Evolutionary conservation across 148 eudicot species (phyloP).

Genomic region (Rhododendron mucronatum): DNA sequence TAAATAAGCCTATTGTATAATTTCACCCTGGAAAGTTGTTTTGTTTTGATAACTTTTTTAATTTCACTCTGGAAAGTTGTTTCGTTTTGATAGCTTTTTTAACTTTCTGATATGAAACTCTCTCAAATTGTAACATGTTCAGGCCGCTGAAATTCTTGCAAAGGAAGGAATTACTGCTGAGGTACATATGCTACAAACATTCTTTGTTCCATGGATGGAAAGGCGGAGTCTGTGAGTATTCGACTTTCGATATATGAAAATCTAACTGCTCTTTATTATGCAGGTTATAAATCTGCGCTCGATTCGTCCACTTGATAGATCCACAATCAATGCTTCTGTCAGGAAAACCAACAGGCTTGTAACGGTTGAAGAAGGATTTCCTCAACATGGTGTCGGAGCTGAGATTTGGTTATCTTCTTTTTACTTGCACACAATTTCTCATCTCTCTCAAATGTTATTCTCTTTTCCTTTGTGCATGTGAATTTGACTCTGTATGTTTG

Average conservation of each 20-base stretch:
- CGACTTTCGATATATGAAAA: background rate
- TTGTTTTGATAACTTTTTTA: background rate
- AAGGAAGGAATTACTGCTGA: slow-evolving; percentile 94
- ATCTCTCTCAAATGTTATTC: background rate
- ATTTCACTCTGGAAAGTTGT: background rate
- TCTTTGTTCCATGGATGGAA: background rate
- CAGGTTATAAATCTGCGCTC: slow-evolving; percentile 90
- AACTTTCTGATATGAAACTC: background rate
- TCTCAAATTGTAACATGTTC: slow-evolving; percentile 1
- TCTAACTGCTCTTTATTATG: background rate
- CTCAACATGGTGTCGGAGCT: slow-evolving; percentile 95
- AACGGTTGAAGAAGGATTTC: slow-evolving; percentile 87
- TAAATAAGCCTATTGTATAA: too few species aligned
- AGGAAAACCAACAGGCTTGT: slow-evolving; percentile 86
- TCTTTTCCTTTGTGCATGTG: background rate
- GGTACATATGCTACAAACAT: slow-evolving; percentile 31
- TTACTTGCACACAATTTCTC: background rate
- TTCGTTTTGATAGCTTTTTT: background rate
- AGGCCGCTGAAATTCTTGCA: slow-evolving; percentile 90
- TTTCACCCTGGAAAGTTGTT: background rate
- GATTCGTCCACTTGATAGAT: slow-evolving; percentile 88
- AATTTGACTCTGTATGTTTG: background rate
- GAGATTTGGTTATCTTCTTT: slow-evolving; percentile 60
- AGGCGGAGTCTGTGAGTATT: background rate
- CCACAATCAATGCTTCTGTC: slow-evolving; percentile 77